Evolutionary conservation across 169 alveolate species (phyloP), one percentile per base, ranked within the genome.

Genomic region (Eimeria maxima): DNA sequence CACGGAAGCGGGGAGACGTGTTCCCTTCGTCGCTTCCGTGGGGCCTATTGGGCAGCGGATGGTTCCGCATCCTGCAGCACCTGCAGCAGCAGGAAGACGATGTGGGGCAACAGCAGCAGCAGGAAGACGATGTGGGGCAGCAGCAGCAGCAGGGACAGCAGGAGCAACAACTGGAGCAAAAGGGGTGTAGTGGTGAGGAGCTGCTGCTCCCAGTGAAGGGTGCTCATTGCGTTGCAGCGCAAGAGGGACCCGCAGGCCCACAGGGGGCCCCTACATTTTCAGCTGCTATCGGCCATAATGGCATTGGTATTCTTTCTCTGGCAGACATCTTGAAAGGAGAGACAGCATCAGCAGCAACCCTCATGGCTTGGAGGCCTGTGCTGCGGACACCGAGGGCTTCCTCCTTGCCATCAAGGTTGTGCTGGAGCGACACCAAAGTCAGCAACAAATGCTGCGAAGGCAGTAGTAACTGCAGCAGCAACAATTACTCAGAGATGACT

Each of bases 351-450:
- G 45, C 84, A 74, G 84, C 53, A 74, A 74, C 84, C 13, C 84
- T 74, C 20, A 16, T 74, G 84, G 50, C 84, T 7, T 74, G 84
- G 84, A 74, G 45, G 45, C 84, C 84, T 11, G 84, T 74, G 55
- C 84, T 74, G 84, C 38, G 24, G 18, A 74, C 84, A 13, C 84
- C 84, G 18, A 74, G 84, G 53, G 84, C 84, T 42, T 74, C 84
- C 84, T 74, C 84, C 57, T 20, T 74, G 16, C 50, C 84, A 13
- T 44, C 53, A 27, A 11, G 20, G 45, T 74, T 45, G 57, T 74
- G 84, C 45, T 74, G 84, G 57, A 20, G 42, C 20, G 42, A 20
- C 84, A 8, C 45, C 42, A 74, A 74, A 50, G 45, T 6, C 53
- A 74, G 45, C 84, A 74, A 50, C 84, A 74, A 29, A 44, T 42